Evolutionary conservation across 768 basidiomycete species (phyloP), one percentile per base, ranked within the genome.

Genomic region (Suillus cothurnatus): DNA sequence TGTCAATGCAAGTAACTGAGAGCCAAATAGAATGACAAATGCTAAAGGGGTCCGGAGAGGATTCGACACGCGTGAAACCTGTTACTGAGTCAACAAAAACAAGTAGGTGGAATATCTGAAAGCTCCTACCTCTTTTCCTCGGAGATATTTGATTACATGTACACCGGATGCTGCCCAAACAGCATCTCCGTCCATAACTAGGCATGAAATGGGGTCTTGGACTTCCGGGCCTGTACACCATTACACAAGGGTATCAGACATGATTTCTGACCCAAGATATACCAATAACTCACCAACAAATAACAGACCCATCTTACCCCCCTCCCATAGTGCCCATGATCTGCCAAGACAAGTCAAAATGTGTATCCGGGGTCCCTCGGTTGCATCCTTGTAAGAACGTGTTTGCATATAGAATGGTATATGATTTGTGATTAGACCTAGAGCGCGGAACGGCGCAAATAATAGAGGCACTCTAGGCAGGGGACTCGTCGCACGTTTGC

Each of bases 311-410:
- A 99, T 95, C 78, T 91, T 95, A 32, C 89, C 92, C 26, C 94
- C 96, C 70, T 97, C 95, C 97, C 97, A 99, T 72, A 97, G 81
- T 21, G 95, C 93, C 96, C 96, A 99, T 68, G 92, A 87, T 64
- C 81, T 86, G 7, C 97, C 96, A 9, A 98, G 78, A 71, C 93
- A 95, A 14, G 94, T 96, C 39, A 97, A 77, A 50, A 99, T 80
- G 67, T 94, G 91, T 64, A 96, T 82, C 56, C 87, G 85, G 1
- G 96, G 95, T 3, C 91, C 93, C 23, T 91, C 90, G 1, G 92
- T 86, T 26, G 93, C 87, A 31, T 93, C 93, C 74, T 95, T 96
- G 72, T 89, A 83, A 1, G 92, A 88, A 62, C 94, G 86, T 2
- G 91, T 88, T 81, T 97, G 95, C 64, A 98, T 76, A 19, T 91